Percentiles rank a stretch among this genome's conserved stretches.
Evolutionary conservation across 345 rosid species (phyloP).

Genomic region (Hibiscus tridactylites): DNA sequence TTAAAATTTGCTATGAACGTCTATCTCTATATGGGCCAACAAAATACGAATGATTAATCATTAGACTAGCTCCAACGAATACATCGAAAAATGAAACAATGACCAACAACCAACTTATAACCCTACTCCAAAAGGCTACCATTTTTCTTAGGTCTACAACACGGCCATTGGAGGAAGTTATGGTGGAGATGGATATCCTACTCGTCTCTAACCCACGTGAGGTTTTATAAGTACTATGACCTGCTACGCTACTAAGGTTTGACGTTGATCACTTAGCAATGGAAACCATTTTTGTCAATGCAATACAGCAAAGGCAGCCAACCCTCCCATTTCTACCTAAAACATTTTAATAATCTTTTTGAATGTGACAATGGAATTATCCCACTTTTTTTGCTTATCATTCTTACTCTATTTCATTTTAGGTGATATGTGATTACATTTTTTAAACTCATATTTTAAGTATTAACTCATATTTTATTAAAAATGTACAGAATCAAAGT

Average conservation of each 20-base stretch:
- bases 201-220: conserved; percentile 13
- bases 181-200: conserved; percentile 2
- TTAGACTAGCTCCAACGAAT: too few relatives aligned
- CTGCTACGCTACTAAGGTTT: conserved; percentile 18
- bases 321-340: conserved; percentile 3
- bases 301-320: not conserved
- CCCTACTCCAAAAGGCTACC: too few relatives aligned
- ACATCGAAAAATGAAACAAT: too few relatives aligned
- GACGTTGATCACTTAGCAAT: conserved; percentile 14
- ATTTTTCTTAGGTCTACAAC: too few relatives aligned
- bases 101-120: too few relatives aligned
- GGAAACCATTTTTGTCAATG: conserved; percentile 17
- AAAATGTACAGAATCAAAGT: too few relatives aligned
- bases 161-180: too few relatives aligned
- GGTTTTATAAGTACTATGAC: conserved; percentile 15
- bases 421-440: not conserved
- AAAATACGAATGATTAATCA: too few relatives aligned
- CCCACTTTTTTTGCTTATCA: not conserved
- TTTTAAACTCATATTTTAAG: too few relatives aligned
- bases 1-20: too few relatives aligned
- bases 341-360: conserved; percentile 4
- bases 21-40: too few relatives aligned
- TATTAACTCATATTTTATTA: too few relatives aligned
- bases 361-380: conserved; percentile 16
- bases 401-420: not conserved